These are phyloP conservation scores for Gleditsia sinensis DNA, from an alignment of 306 rosid genomes.

Conservation along the genomic window DNA sequence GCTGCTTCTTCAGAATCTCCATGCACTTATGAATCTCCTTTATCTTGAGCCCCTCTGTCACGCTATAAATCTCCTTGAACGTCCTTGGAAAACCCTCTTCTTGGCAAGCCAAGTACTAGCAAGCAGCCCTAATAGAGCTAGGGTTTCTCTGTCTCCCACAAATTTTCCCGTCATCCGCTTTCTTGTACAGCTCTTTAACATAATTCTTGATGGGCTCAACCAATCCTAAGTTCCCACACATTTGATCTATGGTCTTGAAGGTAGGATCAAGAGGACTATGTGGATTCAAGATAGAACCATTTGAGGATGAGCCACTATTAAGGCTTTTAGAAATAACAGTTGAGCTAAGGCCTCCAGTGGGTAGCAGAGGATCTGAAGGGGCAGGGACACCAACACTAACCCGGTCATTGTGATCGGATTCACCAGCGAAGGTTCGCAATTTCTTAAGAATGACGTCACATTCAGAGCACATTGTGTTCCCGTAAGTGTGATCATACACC, in stretches of 20 bases:
- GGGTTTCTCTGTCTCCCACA: background rate
- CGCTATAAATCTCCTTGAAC: constrained; percentile 12
- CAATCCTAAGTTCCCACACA: background rate
- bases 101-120: constrained; percentile 23
- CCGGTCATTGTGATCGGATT: no score
- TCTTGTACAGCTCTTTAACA: background rate
- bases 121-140: background rate
- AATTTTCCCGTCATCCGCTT: background rate
- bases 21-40: constrained; percentile 19
- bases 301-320: no score
- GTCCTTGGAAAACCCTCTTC: background rate
- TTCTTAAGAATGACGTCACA: constrained; percentile 35
- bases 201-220: background rate
- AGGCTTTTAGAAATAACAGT: no score
- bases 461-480: constrained; percentile 29
- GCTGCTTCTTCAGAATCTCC: background rate
- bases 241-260: background rate
- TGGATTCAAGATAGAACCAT: background rate
- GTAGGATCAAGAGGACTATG: background rate
- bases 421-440: no score
- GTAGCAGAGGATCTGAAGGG: no score
- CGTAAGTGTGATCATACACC: background rate
- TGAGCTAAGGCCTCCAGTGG: no score
- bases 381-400: no score
- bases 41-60: background rate